phyloP scores from a whole-genome alignment of 2,329 filamentous ascomycete genomes.

The Nemania serpens region DNA sequence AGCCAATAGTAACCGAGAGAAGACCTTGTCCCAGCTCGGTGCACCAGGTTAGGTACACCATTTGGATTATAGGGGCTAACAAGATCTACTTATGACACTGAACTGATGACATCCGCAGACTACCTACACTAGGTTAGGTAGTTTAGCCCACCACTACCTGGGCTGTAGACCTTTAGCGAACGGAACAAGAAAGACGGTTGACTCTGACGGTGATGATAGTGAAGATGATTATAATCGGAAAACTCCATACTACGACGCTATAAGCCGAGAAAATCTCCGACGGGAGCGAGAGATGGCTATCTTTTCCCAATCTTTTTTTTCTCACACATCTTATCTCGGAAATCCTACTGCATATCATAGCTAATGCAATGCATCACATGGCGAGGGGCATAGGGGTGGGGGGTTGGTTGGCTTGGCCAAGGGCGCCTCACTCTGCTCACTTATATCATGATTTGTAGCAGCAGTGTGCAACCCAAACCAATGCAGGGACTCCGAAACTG shows the following conservation, averaged over 20 bases:
- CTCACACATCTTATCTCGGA: neutral
- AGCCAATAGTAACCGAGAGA: no score
- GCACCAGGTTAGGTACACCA: no score
- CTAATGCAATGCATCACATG: constrained; percentile 16
- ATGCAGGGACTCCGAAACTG: constrained; percentile 22
- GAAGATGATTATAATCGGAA: constrained; percentile 13
- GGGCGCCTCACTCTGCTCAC: constrained; percentile 5
- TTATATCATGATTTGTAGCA: constrained; percentile 13
- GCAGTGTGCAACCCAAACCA: constrained; percentile 20
- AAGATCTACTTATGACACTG: no score
- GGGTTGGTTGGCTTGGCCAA: constrained; percentile 6
- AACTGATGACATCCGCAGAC: no score
- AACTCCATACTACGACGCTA: constrained; percentile 23
- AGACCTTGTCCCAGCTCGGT: no score
- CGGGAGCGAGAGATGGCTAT: neutral
- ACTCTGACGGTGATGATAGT: neutral
- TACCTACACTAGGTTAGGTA: no score
- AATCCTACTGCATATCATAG: neutral
- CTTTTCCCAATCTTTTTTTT: neutral
- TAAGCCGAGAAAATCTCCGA: constrained; percentile 29
- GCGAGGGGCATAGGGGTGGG: constrained; percentile 10
- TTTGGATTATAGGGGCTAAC: no score
- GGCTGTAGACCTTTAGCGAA: no score
- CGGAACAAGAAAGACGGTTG: neutral
- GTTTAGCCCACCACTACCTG: neutral